These are phyloP conservation scores for Ormosia semicastrata DNA, from an alignment of 306 rosid species.

Conservation along the genomic window DNA sequence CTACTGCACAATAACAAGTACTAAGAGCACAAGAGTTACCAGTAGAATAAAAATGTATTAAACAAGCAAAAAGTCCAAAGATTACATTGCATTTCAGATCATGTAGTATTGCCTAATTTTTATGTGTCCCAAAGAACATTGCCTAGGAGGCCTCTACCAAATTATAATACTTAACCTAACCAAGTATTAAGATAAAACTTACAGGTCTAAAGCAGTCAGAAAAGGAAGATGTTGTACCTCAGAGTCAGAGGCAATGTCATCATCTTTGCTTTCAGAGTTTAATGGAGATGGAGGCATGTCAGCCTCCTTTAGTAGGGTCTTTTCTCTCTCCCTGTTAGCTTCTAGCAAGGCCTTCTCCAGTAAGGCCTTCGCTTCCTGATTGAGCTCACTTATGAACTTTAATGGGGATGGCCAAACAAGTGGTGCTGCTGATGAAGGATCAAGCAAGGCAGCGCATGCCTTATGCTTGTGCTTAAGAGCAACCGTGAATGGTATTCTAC, in stretches of 20 bases:
- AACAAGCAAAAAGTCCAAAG: not conserved
- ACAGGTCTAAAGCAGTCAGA: not conserved
- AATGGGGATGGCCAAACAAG: constrained; percentile 95
- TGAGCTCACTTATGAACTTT: constrained; percentile 84
- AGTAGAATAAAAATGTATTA: not conserved
- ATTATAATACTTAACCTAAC: not conserved
- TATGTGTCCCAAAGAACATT: not conserved
- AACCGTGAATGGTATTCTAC: constrained; percentile 76
- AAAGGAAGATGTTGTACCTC: constrained; percentile 52
- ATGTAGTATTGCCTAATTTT: not conserved
- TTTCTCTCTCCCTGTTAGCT: constrained; percentile 87
- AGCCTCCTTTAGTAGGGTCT: constrained; percentile 53
- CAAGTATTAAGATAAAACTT: not conserved
- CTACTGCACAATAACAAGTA: not conserved
- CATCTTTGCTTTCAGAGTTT: constrained; percentile 49
- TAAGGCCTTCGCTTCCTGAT: constrained; percentile 76
- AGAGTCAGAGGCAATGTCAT: constrained; percentile 57
- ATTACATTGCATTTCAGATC: not conserved
- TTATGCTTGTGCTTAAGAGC: constrained; percentile 70
- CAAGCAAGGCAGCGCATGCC: constrained; percentile 71
- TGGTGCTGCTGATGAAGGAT: constrained; percentile 86
- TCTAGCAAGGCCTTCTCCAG: constrained; percentile 78
- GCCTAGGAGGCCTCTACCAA: not conserved
- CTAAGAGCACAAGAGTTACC: not conserved
- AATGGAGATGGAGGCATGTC: constrained; percentile 41